Conservation (phyloP, 345 rosid species). For the Populus tremula region DNA sequence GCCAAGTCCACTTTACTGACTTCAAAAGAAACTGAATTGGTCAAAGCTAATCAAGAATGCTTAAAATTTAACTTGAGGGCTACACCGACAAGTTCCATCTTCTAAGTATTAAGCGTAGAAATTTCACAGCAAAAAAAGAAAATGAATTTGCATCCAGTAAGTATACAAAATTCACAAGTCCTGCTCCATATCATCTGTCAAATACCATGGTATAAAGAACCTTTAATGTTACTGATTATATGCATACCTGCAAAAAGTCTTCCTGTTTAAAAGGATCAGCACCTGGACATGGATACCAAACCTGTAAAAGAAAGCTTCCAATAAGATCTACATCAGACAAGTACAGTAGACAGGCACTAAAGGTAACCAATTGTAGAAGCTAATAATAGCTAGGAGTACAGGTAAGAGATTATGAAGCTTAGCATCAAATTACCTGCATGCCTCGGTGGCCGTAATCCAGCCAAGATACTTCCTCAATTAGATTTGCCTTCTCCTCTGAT, state of each 20-base stretch:
- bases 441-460: slow-evolving; percentile 95
- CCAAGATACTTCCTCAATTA: slow-evolving; percentile 97
- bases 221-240: background rate
- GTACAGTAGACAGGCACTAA: slow-evolving; percentile 17
- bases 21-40: background rate
- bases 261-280: slow-evolving; percentile 87
- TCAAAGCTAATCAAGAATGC: background rate
- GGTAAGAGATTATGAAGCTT: slow-evolving; percentile 9
- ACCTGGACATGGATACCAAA: slow-evolving; percentile 98
- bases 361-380: background rate
- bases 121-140: background rate
- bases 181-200: background rate
- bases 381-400: slow-evolving; percentile 1
- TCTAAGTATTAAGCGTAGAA: background rate
- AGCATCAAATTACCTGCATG: slow-evolving; percentile 75
- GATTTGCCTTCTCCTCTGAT: slow-evolving; percentile 74
- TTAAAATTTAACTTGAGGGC: background rate
- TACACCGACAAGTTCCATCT: background rate
- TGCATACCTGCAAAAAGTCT: slow-evolving; percentile 87
- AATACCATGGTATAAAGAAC: background rate
- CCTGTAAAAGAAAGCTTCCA: slow-evolving; percentile 69
- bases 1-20: background rate
- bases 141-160: background rate
- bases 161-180: background rate
- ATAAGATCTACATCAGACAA: slow-evolving; percentile 44